phyloP scores from a whole-genome alignment of 257 asterid genomes.

The Primulina huaijiensis region DNA sequence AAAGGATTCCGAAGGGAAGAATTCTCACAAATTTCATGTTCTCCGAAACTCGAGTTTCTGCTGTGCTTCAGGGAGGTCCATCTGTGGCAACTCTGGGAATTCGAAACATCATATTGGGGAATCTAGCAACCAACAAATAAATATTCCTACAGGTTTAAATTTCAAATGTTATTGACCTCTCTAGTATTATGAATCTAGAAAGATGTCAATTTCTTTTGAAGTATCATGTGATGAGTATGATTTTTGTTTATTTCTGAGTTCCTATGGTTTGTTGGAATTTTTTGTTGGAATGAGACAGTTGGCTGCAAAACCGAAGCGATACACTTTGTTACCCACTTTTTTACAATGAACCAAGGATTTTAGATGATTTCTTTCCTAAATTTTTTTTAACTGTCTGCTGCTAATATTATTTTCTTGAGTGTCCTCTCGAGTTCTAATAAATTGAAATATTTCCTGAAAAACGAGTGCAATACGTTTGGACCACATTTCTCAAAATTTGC shows the following conservation, averaged over 20 bases:
- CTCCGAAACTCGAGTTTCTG: conserved; percentile 79
- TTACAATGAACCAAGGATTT: neutral
- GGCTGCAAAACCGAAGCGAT: neutral
- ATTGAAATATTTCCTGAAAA: neutral
- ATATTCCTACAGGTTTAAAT: conserved; percentile 71
- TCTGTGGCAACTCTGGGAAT: conserved; percentile 55
- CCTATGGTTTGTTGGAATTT: neutral
- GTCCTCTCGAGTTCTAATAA: too few species aligned
- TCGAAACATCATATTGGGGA: conserved; percentile 50
- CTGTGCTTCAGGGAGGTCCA: conserved; percentile 71
- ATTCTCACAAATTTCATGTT: conserved; percentile 68
- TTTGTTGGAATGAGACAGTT: neutral
- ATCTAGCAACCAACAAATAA: conserved; percentile 69
- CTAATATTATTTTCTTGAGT: too few species aligned
- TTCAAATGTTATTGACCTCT: neutral
- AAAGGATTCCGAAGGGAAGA: conserved; percentile 51
- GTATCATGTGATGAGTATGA: neutral
- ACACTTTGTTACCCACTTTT: neutral
- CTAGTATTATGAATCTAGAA: neutral
- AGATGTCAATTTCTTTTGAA: neutral
- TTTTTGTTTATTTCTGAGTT: neutral
- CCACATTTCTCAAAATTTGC: neutral
- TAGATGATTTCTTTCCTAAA: too few species aligned
- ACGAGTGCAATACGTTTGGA: neutral
- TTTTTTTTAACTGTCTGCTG: too few species aligned